Evolutionary conservation across 306 rosid genomes (phyloP).

Genomic region (Abrus precatorius): DNA sequence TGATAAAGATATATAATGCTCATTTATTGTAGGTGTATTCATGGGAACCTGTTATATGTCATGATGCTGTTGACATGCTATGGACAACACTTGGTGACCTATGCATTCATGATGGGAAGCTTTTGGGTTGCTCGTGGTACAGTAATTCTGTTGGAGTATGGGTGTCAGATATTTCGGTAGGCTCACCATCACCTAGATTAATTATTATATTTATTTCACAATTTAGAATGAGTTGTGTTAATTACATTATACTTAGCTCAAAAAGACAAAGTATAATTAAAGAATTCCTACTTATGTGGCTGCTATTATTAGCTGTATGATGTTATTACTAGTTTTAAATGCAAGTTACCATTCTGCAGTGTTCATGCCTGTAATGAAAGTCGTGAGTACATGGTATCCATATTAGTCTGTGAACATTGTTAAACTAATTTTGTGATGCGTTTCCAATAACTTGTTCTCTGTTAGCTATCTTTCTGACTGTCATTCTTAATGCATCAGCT

Average conservation of each 20-base stretch:
- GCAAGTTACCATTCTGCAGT: neutral
- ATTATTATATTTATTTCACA: neutral
- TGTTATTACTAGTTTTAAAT: constrained; percentile 21
- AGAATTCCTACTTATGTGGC: constrained; percentile 6
- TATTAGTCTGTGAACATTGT: constrained; percentile 21
- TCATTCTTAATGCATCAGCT: constrained; percentile 53
- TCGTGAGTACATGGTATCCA: constrained; percentile 6
- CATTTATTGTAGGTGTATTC: constrained; percentile 67
- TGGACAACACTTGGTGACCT: constrained; percentile 80
- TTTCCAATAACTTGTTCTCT: neutral
- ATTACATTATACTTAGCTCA: constrained; percentile 9
- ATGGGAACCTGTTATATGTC: constrained; percentile 85
- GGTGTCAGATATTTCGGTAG: constrained; percentile 78
- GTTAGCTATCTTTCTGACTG: constrained; percentile 15
- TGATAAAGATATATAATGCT: constrained; percentile 21
- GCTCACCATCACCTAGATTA: constrained; percentile 13
- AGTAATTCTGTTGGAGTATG: constrained; percentile 79
- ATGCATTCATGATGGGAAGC: constrained; percentile 78
- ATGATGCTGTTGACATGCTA: constrained; percentile 75
- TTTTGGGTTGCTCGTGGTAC: constrained; percentile 79
- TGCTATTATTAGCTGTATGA: constrained; percentile 5
- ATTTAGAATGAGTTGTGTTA: constrained; percentile 1
- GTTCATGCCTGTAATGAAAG: neutral
- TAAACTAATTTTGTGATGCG: neutral
- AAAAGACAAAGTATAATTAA: constrained; percentile 9